Evolutionary conservation across 495 filamentous ascomycete genomes (phyloP), one percentile per base, ranked within the genome.

Genomic region (Talaromyces borbonicus): DNA sequence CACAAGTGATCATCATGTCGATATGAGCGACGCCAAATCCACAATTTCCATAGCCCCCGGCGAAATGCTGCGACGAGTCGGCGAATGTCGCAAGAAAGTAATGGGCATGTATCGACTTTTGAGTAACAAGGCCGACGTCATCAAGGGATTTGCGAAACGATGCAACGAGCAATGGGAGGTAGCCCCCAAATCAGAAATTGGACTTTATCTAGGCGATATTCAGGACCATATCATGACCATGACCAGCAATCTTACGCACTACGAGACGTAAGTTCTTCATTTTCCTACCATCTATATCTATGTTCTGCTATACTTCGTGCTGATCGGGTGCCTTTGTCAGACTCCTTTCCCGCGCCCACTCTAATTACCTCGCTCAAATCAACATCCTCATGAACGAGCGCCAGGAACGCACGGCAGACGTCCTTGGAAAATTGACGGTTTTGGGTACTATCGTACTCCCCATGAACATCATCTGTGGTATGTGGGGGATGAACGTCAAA

Each of bases 141-240:
- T 98, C 66, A 96, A 96, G 68, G 89, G 92, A 1, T 96, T 98
- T 51, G 92, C 92, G n/a, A 98, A 98, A 67, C 74, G 92, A 15
- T 98, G 92, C 62, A 98, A 95, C 54, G 92, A 98, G 67, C 87
- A 90, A 51, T 98, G 92, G 88, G 86, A 95, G 56, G 83, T 98
- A 33, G 93, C 92, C 20, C 92, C 92, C 42, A 74, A 90, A 49
- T 89, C 84, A 25, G 92, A 98, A 62, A 96, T 98, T 63, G 90
- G 92, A 5, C 57, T 97, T 44, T 98, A 96, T 65, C 64, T 98
- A 49, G 90, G 92, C 43, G 92, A 96, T 71, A 96, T 98, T 54
- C 92, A 97, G 64, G 92, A 98, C 67, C 90, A 96, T 60, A 95
- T 96, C 54, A 81, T 98, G 64, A 98, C 90, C 40, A 96, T 96